Evolutionary conservation across 768 basidiomycete species (phyloP).

Genomic region (Paxillus rubicundulus): DNA sequence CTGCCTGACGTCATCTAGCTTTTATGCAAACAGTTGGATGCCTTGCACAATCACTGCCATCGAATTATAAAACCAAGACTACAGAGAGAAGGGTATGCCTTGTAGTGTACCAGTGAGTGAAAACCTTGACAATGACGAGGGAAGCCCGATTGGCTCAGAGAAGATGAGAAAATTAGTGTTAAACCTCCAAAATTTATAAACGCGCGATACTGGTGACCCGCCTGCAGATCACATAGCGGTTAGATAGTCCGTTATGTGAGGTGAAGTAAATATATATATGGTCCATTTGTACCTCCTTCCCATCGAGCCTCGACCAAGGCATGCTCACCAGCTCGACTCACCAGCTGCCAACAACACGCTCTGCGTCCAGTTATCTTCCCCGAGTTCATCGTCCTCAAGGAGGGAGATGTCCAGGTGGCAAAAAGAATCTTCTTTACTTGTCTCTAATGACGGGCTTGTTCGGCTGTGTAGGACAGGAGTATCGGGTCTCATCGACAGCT

Average conservation of each 20-base stretch:
- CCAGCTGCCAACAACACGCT: constrained; percentile 74
- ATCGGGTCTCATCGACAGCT: constrained; percentile 18
- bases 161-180: constrained; percentile 1
- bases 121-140: neutral
- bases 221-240: constrained; percentile 29
- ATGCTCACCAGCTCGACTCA: constrained; percentile 34
- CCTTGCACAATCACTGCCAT: neutral
- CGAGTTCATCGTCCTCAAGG: constrained; percentile 38
- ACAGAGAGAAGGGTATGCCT: constrained; percentile 18
- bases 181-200: constrained; percentile 6
- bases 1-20: constrained; percentile 23
- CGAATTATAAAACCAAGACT: neutral
- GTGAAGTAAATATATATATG: constrained; percentile 4
- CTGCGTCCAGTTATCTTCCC: constrained; percentile 68
- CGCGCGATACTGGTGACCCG: constrained; percentile 23
- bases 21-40: constrained; percentile 5
- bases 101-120: constrained; percentile 12
- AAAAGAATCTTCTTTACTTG: constrained; percentile 21
- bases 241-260: constrained; percentile 17
- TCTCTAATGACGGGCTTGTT: constrained; percentile 25
- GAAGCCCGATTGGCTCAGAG: neutral
- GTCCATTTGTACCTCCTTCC: constrained; percentile 5
- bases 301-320: neutral
- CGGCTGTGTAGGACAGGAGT: constrained; percentile 17
- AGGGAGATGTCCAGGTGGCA: constrained; percentile 27